These are phyloP conservation scores for Dactylellina haptotyla DNA, from an alignment of 2,329 filamentous ascomycete species.

Conservation along the genomic window DNA sequence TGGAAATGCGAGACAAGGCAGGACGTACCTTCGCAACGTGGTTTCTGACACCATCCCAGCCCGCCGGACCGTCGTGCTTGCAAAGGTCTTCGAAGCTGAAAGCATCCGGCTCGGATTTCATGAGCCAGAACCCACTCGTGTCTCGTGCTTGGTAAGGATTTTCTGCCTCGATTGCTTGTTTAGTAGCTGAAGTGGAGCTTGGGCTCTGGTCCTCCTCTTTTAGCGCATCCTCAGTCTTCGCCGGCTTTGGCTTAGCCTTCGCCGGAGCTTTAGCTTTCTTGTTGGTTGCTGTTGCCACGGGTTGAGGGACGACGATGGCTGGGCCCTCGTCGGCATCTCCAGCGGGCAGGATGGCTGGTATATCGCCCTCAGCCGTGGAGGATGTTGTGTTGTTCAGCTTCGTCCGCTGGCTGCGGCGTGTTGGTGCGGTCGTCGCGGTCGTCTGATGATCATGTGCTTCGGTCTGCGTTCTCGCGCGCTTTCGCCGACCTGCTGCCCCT, in stretches of 20 bases:
- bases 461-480: slow-evolving; percentile 36
- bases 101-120: slow-evolving; percentile 89
- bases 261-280: not conserved
- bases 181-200: slow-evolving; percentile 29
- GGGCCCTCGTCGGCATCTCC: slow-evolving; percentile 10
- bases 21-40: slow-evolving; percentile 39
- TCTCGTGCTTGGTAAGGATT: slow-evolving; percentile 8
- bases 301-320: not conserved
- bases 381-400: slow-evolving; percentile 32
- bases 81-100: slow-evolving; percentile 86
- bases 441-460: slow-evolving; percentile 41
- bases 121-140: slow-evolving; percentile 72
- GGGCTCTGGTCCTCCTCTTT: slow-evolving; percentile 8
- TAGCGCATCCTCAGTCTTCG: slow-evolving; percentile 35
- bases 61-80: slow-evolving; percentile 77
- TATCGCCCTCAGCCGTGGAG: slow-evolving; percentile 13
- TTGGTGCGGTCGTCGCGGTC: slow-evolving; percentile 41
- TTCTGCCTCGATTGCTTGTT: slow-evolving; percentile 20
- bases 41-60: slow-evolving; percentile 81
- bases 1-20: slow-evolving; percentile 4
- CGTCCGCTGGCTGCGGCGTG: slow-evolving; percentile 43
- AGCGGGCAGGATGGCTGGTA: not conserved
- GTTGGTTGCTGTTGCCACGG: slow-evolving; percentile 8
- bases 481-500: slow-evolving; percentile 27
- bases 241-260: slow-evolving; percentile 53